These are phyloP conservation scores for Neurospora sp. DNA, from an alignment of 495 filamentous ascomycete species.

Conservation along the genomic window DNA sequence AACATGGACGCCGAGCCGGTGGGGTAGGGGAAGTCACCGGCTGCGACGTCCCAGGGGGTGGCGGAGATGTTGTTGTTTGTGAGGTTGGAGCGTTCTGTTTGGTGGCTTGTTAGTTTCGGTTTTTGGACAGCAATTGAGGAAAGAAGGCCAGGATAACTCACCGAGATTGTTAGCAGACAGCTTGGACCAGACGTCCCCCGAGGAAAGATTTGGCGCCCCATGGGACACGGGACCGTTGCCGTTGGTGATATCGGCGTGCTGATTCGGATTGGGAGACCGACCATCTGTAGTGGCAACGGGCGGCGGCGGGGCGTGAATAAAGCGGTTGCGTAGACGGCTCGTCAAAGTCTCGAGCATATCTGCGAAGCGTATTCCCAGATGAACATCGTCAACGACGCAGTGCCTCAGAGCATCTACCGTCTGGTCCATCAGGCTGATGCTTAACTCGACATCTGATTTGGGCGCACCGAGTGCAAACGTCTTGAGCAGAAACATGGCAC, in stretches of 20 bases:
- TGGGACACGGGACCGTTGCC: slow-evolving; percentile 19
- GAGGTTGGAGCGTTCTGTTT: slow-evolving; percentile 27
- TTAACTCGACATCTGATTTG: slow-evolving; percentile 76
- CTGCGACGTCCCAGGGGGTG: slow-evolving; percentile 42
- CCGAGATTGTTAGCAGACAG: slow-evolving; percentile 7
- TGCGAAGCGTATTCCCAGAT: slow-evolving; percentile 90
- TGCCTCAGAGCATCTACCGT: slow-evolving; percentile 71
- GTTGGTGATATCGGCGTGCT: slow-evolving; percentile 14
- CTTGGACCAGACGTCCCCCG: neutral
- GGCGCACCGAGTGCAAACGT: slow-evolving; percentile 90
- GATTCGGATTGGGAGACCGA: slow-evolving; percentile 23
- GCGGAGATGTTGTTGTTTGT: slow-evolving; percentile 43
- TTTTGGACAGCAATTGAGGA: neutral
- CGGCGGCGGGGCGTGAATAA: slow-evolving; percentile 48
- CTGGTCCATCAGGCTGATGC: slow-evolving; percentile 68
- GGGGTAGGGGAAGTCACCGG: slow-evolving; percentile 38
- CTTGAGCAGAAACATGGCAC: slow-evolving; percentile 87
- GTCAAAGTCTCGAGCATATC: slow-evolving; percentile 79
- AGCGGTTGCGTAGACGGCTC: slow-evolving; percentile 59
- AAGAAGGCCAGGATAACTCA: slow-evolving; percentile 7
- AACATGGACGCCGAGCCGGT: slow-evolving; percentile 34
- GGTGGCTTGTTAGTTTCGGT: neutral
- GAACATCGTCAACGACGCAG: slow-evolving; percentile 90
- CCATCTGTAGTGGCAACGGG: slow-evolving; percentile 23
- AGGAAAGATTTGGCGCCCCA: neutral